These are phyloP conservation scores for Diphasiastrum complanatum DNA, from an alignment of 83 land plant genomes.

Conservation along the genomic window DNA sequence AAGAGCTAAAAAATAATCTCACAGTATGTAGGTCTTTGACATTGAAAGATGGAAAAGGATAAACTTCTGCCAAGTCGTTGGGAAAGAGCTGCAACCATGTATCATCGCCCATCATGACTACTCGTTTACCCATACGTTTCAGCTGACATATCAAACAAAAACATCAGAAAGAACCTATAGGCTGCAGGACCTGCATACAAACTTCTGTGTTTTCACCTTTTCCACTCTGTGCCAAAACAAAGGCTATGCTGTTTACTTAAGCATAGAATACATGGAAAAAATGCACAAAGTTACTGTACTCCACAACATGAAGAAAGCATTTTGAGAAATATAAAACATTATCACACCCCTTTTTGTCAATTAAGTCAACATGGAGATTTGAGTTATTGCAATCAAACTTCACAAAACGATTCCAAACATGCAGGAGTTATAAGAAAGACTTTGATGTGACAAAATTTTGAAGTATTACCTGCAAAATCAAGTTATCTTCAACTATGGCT, in stretches of 20 bases:
- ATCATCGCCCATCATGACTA: slow-evolving; percentile 98
- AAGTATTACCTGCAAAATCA: slow-evolving; percentile 71
- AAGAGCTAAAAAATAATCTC: slow-evolving; percentile 15
- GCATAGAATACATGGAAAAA: background rate
- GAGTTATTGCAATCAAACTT: no score
- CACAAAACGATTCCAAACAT: background rate
- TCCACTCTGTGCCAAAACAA: background rate
- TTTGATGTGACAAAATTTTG: background rate
- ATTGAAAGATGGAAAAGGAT: slow-evolving; percentile 92
- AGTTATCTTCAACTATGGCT: slow-evolving; percentile 91
- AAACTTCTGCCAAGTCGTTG: slow-evolving; percentile 60
- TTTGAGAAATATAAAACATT: no score
- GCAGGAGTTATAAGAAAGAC: slow-evolving; percentile 4
- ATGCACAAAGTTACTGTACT: no score
- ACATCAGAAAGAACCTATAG: no score
- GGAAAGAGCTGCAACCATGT: slow-evolving; percentile 97
- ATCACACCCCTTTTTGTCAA: no score
- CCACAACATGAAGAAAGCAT: no score
- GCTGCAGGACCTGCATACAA: no score
- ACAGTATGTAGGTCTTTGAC: slow-evolving; percentile 97
- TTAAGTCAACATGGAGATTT: no score
- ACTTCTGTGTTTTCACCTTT: no score
- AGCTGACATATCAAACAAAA: slow-evolving; percentile 43
- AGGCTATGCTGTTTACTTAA: background rate
- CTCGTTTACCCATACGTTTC: slow-evolving; percentile 61